A percentile compares a stretch with the other conserved stretches of the same genome.
These are phyloP conservation scores for Carex parvula DNA, from an alignment of 176 grass and related monocot genomes.

Conservation along the genomic window DNA sequence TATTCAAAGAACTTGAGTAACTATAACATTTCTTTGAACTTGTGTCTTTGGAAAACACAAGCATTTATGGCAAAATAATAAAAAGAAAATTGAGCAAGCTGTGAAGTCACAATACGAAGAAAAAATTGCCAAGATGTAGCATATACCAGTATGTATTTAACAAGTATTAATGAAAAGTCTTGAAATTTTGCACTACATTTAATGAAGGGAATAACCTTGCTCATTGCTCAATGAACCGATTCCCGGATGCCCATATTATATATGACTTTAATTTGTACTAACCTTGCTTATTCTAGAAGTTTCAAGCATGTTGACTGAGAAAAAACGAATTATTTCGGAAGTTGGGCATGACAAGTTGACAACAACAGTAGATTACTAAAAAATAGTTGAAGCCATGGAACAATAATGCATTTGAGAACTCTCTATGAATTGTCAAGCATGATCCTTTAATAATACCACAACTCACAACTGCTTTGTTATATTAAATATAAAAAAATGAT, in stretches of 20 bases:
- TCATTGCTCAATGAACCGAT: not conserved
- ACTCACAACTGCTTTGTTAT: not conserved
- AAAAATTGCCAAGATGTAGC: not conserved
- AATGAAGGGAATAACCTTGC: not conserved
- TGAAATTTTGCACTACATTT: too few species aligned
- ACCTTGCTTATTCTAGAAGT: not conserved
- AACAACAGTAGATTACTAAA: not conserved
- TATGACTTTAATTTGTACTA: not conserved
- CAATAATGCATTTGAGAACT: not conserved
- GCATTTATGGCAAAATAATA: not conserved
- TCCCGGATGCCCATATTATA: not conserved
- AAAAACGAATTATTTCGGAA: constrained; percentile 8
- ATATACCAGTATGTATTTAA: not conserved
- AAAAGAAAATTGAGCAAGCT: not conserved
- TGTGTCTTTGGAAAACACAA: not conserved
- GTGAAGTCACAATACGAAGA: not conserved
- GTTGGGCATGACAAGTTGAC: constrained; percentile 4
- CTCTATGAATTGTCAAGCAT: not conserved
- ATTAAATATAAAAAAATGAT: not conserved
- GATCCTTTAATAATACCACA: not conserved
- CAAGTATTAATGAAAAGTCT: not conserved
- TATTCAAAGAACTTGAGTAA: not conserved
- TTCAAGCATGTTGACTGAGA: not conserved
- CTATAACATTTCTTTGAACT: not conserved
- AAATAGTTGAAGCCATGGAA: not conserved